These are phyloP conservation scores for Colletotrichum sp. DNA, from an alignment of 2,329 filamentous ascomycete species.

Conservation along the genomic window DNA sequence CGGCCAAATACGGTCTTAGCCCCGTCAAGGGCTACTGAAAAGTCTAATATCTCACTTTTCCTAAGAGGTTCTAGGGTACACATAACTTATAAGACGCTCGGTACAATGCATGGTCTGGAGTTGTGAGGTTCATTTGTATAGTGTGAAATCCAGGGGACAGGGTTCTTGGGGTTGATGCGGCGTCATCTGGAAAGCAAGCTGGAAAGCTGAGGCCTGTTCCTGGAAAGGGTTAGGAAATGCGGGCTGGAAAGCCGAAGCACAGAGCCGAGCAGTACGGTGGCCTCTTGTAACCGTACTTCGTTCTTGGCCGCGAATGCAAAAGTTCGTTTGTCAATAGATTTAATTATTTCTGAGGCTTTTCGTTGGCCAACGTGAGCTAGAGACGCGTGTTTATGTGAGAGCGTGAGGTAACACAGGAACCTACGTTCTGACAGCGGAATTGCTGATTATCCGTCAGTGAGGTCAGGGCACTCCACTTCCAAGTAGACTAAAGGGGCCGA, in stretches of 20 bases:
- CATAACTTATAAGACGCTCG: background rate
- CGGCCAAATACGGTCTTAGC: slow-evolving; percentile 47
- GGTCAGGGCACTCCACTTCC: too few species aligned
- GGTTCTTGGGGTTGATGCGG: slow-evolving; percentile 1
- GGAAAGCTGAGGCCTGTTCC: background rate
- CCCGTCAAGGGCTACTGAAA: slow-evolving; percentile 39
- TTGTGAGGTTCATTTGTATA: slow-evolving; percentile 8
- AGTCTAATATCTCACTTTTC: background rate
- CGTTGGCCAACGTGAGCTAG: background rate
- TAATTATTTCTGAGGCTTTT: background rate
- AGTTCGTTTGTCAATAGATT: background rate
- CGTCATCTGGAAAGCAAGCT: background rate
- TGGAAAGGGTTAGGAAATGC: background rate
- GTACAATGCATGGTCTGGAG: slow-evolving; percentile 17
- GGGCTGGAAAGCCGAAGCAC: background rate
- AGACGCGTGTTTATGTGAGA: background rate
- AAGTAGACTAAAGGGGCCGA: background rate
- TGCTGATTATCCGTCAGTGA: background rate
- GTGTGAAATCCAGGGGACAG: background rate
- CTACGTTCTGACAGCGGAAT: background rate
- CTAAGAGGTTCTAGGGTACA: background rate
- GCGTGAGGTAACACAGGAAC: background rate
- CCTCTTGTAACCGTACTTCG: background rate
- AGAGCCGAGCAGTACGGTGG: background rate
- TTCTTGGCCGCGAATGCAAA: background rate